Conservation (phyloP, 2,329 filamentous ascomycete genomes). For the Pseudonectria buxi region DNA sequence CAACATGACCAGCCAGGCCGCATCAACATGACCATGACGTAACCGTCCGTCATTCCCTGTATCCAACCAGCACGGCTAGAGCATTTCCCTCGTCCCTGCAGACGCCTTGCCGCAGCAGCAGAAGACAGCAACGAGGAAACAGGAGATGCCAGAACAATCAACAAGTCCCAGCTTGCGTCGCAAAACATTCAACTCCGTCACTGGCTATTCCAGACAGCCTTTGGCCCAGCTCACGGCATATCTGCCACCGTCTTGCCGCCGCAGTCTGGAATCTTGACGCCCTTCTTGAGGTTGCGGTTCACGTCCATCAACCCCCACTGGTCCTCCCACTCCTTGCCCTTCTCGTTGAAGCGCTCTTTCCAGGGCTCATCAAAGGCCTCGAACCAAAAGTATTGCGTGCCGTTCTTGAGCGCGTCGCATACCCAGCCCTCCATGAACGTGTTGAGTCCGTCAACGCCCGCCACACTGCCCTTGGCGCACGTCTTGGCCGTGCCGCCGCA, state of each 20-base stretch:
- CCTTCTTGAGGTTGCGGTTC: slow-evolving; percentile 73
- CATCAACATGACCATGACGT: no score
- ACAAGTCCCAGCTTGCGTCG: background rate
- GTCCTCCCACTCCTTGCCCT: slow-evolving; percentile 77
- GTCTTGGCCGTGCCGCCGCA: slow-evolving; percentile 54
- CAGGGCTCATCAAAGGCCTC: slow-evolving; percentile 95
- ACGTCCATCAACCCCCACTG: slow-evolving; percentile 92
- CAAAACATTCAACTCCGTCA: background rate
- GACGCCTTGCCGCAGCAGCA: background rate
- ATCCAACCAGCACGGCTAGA: background rate
- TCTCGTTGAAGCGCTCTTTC: slow-evolving; percentile 70
- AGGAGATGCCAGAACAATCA: slow-evolving; percentile 3
- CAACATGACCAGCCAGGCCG: no score
- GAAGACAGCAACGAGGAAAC: slow-evolving; percentile 7
- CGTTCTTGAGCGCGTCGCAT: slow-evolving; percentile 70
- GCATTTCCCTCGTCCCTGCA: background rate
- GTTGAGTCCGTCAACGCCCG: slow-evolving; percentile 75
- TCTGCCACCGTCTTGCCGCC: slow-evolving; percentile 59
- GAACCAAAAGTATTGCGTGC: slow-evolving; percentile 96
- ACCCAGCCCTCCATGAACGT: slow-evolving; percentile 82
- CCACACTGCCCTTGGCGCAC: slow-evolving; percentile 65
- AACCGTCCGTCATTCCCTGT: no score
- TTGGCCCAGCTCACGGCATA: background rate
- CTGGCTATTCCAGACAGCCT: background rate
- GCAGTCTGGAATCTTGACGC: slow-evolving; percentile 82